Evolutionary conservation across 1,139 yeast genomes (phyloP).

Genomic region (Kluyveromyces sp.): DNA sequence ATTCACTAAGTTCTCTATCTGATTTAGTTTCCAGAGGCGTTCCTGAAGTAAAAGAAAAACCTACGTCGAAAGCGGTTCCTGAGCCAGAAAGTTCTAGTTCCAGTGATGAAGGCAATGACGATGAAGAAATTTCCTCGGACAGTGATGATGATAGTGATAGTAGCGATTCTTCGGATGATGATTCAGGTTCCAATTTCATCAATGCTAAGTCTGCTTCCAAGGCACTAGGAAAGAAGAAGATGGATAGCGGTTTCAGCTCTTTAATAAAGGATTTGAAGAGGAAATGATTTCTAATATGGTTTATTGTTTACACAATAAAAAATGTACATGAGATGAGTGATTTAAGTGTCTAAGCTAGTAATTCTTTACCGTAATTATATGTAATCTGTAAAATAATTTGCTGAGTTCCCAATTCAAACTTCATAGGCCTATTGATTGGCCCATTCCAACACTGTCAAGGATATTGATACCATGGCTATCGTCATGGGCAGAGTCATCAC

Average conservation of each 20-base stretch:
- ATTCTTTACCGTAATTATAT: background rate
- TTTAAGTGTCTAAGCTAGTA: background rate
- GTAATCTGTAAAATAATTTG: background rate
- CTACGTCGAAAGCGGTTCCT: conserved; percentile 30
- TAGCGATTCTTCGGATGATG: conserved; percentile 24
- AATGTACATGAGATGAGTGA: background rate
- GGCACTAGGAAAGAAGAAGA: conserved; percentile 32
- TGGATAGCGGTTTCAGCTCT: conserved; percentile 45
- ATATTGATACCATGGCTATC: conserved; percentile 1
- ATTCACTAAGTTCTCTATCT: conserved; percentile 45
- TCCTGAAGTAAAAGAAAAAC: conserved; percentile 50
- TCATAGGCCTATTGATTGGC: background rate
- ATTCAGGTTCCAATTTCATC: conserved; percentile 30
- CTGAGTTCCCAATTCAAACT: background rate
- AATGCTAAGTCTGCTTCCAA: conserved; percentile 37
- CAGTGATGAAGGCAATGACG: conserved; percentile 21
- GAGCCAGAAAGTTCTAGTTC: conserved; percentile 18
- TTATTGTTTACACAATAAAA: background rate
- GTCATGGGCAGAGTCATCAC: conserved; percentile 57
- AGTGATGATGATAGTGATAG: conserved; percentile 27
- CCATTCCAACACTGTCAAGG: conserved; percentile 1
- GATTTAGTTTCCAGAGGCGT: conserved; percentile 52
- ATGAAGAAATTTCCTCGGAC: conserved; percentile 19
- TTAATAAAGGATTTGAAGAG: conserved; percentile 45
- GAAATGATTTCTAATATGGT: conserved; percentile 7